Percentiles rank a stretch among this genome's conserved stretches.
Evolutionary conservation across 495 filamentous ascomycete species (phyloP).

Genomic region (Neurospora hispaniola): DNA sequence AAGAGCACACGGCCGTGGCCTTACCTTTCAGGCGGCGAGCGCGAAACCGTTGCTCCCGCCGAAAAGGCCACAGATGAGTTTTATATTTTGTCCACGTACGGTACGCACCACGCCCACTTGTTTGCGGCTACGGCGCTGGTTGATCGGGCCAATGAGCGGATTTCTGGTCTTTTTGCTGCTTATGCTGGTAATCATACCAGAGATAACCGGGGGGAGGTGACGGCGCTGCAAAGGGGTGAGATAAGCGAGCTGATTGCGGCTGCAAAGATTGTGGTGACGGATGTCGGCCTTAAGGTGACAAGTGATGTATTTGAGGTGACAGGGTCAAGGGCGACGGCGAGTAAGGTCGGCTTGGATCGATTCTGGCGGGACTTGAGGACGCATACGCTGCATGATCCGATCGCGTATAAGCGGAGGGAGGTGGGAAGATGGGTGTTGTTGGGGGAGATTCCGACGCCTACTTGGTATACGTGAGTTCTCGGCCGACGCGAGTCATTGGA

Average conservation of each 20-base stretch:
- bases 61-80: constrained; percentile 45
- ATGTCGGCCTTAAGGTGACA: constrained; percentile 44
- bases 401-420: constrained; percentile 51
- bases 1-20: constrained; percentile 47
- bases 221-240: constrained; percentile 39
- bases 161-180: constrained; percentile 30
- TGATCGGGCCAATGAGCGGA: constrained; percentile 38
- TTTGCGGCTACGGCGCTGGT: constrained; percentile 44
- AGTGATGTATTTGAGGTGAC: constrained; percentile 50
- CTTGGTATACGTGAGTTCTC: constrained; percentile 41
- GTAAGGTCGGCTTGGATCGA: constrained; percentile 45
- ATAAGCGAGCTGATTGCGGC: constrained; percentile 50
- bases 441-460: constrained; percentile 41
- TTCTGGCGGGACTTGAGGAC: constrained; percentile 53
- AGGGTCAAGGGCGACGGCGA: constrained; percentile 41
- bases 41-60: neutral
- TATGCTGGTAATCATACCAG: no score
- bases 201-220: constrained; percentile 16
- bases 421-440: constrained; percentile 43
- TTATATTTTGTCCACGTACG: constrained; percentile 51
- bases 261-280: constrained; percentile 48
- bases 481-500: neutral
- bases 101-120: constrained; percentile 48
- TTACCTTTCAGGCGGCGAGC: constrained; percentile 35
- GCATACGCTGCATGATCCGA: constrained; percentile 52